Percentiles rank a stretch among this genome's conserved stretches.
Conservation (phyloP, 768 basidiomycete species). For the Gloeopeniophorella convolvens region DNA sequence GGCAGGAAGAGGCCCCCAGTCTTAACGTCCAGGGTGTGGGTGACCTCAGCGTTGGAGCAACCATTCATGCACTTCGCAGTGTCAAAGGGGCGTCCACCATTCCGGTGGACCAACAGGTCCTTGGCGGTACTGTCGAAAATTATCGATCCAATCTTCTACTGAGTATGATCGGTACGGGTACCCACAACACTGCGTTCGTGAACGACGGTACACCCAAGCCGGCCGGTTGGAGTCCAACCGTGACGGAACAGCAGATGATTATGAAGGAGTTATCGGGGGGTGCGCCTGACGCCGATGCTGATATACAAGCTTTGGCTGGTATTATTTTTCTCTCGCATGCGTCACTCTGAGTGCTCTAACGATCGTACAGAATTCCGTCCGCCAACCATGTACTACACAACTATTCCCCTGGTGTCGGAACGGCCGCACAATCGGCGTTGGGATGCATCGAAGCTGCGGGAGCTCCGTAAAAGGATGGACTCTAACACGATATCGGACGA, state of each 20-base stretch:
- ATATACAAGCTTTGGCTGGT: constrained; percentile 85
- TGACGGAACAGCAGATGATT: constrained; percentile 96
- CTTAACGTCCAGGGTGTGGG: constrained; percentile 76
- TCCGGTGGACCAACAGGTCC: constrained; percentile 88
- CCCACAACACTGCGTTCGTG: constrained; percentile 50
- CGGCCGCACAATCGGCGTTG: constrained; percentile 79
- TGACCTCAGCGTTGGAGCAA: constrained; percentile 79
- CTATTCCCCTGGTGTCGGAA: constrained; percentile 87
- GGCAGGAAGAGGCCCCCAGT: constrained; percentile 55
- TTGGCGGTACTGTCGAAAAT: constrained; percentile 89
- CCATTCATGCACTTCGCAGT: constrained; percentile 79
- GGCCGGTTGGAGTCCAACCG: constrained; percentile 60
- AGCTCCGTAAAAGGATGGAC: constrained; percentile 90
- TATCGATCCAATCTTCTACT: constrained; percentile 88
- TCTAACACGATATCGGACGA: constrained; percentile 76
- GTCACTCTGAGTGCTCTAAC: neutral
- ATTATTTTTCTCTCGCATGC: neutral
- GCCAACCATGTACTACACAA: constrained; percentile 93
- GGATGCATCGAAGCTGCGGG: constrained; percentile 91
- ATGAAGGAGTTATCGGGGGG: constrained; percentile 87
- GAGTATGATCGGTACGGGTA: constrained; percentile 78
- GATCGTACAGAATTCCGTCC: constrained; percentile 70
- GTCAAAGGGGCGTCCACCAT: constrained; percentile 91
- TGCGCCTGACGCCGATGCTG: constrained; percentile 68
- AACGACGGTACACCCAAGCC: constrained; percentile 55